Conservation (phyloP, 176 grass and related monocot genomes). For the Ensete glaucum region DNA sequence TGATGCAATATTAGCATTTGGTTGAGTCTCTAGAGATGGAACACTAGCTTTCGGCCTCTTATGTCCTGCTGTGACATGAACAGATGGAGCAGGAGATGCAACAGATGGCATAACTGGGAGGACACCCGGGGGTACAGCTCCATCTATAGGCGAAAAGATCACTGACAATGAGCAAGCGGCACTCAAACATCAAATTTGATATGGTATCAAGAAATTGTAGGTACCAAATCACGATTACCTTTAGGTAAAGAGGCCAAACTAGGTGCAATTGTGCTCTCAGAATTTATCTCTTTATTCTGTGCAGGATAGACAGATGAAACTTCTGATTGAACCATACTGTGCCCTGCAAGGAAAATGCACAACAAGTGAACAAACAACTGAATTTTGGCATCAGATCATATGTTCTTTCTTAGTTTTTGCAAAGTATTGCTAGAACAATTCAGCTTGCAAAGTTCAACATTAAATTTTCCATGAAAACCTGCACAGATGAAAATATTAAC, state of each 20-base stretch:
- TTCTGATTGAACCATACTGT: not conserved
- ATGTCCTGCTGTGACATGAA: not conserved
- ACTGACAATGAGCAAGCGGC: not conserved
- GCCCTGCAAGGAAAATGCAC: slow-evolving; percentile 4
- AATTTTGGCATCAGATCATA: not conserved
- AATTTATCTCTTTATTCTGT: not conserved
- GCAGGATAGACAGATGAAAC: not conserved
- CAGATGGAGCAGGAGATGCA: not conserved
- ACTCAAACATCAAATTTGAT: not conserved
- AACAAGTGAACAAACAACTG: not conserved
- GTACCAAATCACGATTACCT: not conserved
- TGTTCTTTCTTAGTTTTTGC: not conserved
- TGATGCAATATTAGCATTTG: not conserved
- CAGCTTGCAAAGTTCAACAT: no score
- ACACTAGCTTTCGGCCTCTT: not conserved
- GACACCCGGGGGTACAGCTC: not conserved
- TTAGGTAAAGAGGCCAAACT: not conserved
- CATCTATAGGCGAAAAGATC: not conserved
- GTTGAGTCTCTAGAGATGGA: not conserved
- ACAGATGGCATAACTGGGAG: not conserved
- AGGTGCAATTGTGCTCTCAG: not conserved
- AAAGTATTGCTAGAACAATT: not conserved
- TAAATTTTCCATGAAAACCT: no score
- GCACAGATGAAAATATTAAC: no score
- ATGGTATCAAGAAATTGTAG: not conserved